These are phyloP conservation scores for carrot (Daucus carota) DNA, from an alignment of 129 eudicot genomes.

Conservation along the genomic window DNA sequence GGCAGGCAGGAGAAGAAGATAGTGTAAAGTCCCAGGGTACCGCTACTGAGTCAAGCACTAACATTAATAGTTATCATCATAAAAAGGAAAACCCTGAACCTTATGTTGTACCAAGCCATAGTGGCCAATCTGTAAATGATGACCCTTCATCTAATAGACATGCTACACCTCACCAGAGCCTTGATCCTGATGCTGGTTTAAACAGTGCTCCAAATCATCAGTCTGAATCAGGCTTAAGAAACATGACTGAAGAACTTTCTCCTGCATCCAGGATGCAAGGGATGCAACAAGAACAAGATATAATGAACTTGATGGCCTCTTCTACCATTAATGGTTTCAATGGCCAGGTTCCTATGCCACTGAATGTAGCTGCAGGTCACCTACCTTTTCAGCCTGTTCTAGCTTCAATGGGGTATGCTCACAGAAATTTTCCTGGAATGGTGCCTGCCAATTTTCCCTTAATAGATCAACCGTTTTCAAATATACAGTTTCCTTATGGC, in stretches of 20 bases:
- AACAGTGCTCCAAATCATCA: slow-evolving; percentile 29
- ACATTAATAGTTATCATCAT: slow-evolving; percentile 15
- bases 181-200: slow-evolving; percentile 23
- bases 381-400: slow-evolving; percentile 62
- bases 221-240: slow-evolving; percentile 29
- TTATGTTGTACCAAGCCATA: slow-evolving; percentile 18
- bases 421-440: slow-evolving; percentile 54
- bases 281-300: slow-evolving; percentile 75
- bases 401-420: slow-evolving; percentile 67
- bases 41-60: slow-evolving; percentile 19
- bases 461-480: slow-evolving; percentile 48
- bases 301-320: slow-evolving; percentile 86
- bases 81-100: slow-evolving; percentile 36
- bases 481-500: slow-evolving; percentile 68
- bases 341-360: slow-evolving; percentile 56
- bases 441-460: slow-evolving; percentile 56
- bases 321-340: slow-evolving; percentile 50
- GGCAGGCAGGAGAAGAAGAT: slow-evolving; percentile 36
- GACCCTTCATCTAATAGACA: slow-evolving; percentile 19
- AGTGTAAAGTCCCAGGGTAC: slow-evolving; percentile 27
- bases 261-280: slow-evolving; percentile 38
- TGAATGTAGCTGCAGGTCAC: slow-evolving; percentile 47
- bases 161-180: neutral
- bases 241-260: slow-evolving; percentile 36
- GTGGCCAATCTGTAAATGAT: slow-evolving; percentile 27